A percentile compares a stretch with the other conserved stretches of the same genome.
Evolutionary conservation across 2,329 filamentous ascomycete genomes (phyloP).

Genomic region (Cordyceps cateniannulata): DNA sequence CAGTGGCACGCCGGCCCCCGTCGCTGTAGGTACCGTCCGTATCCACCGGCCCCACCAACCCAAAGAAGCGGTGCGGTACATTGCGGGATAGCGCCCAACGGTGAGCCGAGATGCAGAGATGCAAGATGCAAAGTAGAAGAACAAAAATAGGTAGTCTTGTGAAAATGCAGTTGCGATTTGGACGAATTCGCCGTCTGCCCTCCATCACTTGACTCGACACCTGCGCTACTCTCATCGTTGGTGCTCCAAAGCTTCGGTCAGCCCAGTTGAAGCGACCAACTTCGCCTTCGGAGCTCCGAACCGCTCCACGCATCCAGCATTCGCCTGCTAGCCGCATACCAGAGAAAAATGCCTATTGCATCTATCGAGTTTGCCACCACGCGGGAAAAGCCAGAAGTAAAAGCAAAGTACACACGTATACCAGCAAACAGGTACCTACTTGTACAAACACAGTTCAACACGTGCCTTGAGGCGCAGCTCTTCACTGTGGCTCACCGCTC

Average conservation of each 20-base stretch:
- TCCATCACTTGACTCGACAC: no score
- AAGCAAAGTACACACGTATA: not conserved
- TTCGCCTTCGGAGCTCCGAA: no score
- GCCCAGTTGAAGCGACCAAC: no score
- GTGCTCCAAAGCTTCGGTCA: not conserved
- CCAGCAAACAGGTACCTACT: not conserved
- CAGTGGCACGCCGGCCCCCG: slow-evolving; percentile 9
- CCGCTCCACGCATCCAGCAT: no score
- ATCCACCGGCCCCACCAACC: not conserved
- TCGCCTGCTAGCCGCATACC: no score
- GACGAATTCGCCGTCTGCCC: not conserved
- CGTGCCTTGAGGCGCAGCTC: not conserved
- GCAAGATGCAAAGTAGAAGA: not conserved
- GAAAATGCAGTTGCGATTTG: not conserved
- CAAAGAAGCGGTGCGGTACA: not conserved
- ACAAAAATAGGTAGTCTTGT: not conserved
- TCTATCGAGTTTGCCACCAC: not conserved
- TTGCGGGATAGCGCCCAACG: not conserved
- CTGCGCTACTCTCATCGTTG: no score
- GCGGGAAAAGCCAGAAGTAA: not conserved
- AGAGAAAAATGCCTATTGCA: not conserved
- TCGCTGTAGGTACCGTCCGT: slow-evolving; percentile 5
- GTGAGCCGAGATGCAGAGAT: not conserved
- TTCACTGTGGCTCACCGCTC: not conserved
- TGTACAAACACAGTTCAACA: not conserved